Base-by-base conservation (phyloP, 768 basidiomycete genomes). In the Boletales sp. region DNA sequence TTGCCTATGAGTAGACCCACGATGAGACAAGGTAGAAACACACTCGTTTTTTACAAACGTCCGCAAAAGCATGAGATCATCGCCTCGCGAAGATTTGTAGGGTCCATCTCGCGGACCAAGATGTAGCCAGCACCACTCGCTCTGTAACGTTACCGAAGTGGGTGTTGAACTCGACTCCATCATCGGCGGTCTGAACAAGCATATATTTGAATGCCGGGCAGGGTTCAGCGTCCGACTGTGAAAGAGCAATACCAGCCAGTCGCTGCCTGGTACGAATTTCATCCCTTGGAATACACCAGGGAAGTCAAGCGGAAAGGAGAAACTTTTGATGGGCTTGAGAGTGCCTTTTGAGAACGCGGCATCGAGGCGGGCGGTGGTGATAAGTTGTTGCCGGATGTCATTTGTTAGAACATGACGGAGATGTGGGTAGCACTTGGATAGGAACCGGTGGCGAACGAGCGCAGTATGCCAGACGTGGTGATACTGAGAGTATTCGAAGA, bases 171-270 rank as follows among this genome's bases (percentile, higher is more conserved):
- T 39, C 12, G 55, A 28, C n/a, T 39, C 44, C 8, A 32, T 31
- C 12, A 41, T 46, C 14, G 59, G 52, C 6, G 61, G 64, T 46
- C 48, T 61, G 30, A 66, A 56, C 33, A 66, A 44, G 35, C 65
- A 68, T 10, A 66, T 46, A 12, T 68, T 66, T 2, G 65, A 66
- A 44, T 66, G 64, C 7, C 62, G 61, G 0, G 52, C 48, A 15
- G 66, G 66, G 30, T 66, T 66, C 21, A 63, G 59, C 17, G 51
- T 59, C 8, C 66, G 58, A 31, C 65, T 66, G 45, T 66, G 65
- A 38, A 68, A 66, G n/a, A 68, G 56, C 19, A 66, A 43, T 13
- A 66, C 64, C 2, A 66, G 59, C 65, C 65, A 66, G 46, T 63
- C 55, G 35, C 57, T 57, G 8, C 65, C 65, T 9, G 65, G 59